Evolutionary conservation across 2,329 filamentous ascomycete species (phyloP).

Genomic region (Fusarium anthophilum): DNA sequence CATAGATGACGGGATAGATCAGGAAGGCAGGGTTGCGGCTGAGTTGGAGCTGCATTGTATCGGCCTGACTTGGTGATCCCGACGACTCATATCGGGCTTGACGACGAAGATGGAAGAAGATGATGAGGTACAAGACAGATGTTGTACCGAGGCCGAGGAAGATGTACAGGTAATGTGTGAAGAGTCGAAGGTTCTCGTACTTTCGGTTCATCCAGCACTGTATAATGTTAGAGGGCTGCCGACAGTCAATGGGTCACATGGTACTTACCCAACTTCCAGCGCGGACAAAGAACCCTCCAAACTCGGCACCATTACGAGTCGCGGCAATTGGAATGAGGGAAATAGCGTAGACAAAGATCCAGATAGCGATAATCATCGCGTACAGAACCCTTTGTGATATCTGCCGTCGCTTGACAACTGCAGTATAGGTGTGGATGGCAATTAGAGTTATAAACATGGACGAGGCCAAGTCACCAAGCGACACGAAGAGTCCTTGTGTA

Average conservation of each 20-base stretch:
- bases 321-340: slow-evolving; percentile 60
- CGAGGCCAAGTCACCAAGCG: slow-evolving; percentile 71
- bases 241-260: fast-evolving
- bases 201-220: slow-evolving; percentile 71
- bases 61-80: slow-evolving; percentile 9
- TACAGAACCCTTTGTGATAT: slow-evolving; percentile 63
- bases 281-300: slow-evolving; percentile 66
- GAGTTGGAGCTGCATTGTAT: slow-evolving; percentile 27
- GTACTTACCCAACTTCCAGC: slow-evolving; percentile 68
- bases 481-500: slow-evolving; percentile 75
- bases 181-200: slow-evolving; percentile 64
- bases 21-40: slow-evolving; percentile 65
- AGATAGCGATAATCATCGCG: slow-evolving; percentile 56
- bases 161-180: slow-evolving; percentile 73
- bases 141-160: slow-evolving; percentile 55
- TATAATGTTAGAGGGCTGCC: neutral
- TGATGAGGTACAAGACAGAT: slow-evolving; percentile 51
- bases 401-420: slow-evolving; percentile 65
- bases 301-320: slow-evolving; percentile 53
- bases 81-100: slow-evolving; percentile 27
- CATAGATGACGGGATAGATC: slow-evolving; percentile 74
- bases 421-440: slow-evolving; percentile 72
- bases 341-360: slow-evolving; percentile 68
- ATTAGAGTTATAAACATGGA: slow-evolving; percentile 74
- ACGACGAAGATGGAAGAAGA: slow-evolving; percentile 52